phyloP scores from a whole-genome alignment of 2,329 filamentous ascomycete species.

The Aspergillus luchuensis region DNA sequence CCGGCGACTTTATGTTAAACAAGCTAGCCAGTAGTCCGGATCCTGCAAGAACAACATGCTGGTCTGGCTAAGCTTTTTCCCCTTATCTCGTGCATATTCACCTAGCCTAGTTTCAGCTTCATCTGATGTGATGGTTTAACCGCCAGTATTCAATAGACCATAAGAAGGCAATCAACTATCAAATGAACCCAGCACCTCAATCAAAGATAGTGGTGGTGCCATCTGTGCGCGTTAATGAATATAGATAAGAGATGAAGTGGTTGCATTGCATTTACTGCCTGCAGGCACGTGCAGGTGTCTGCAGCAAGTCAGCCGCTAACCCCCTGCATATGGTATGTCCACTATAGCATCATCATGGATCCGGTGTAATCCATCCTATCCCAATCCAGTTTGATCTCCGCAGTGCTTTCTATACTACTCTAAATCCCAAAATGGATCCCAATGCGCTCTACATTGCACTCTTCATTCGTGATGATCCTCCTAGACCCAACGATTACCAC shows the following conservation, averaged over 20 bases:
- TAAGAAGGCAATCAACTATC: no score
- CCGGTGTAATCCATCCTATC: not conserved
- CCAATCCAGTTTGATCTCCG: not conserved
- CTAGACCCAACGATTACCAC: constrained; percentile 30
- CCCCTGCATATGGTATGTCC: not conserved
- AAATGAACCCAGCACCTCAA: not conserved
- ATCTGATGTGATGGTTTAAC: no score
- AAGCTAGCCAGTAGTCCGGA: not conserved
- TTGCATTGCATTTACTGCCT: not conserved
- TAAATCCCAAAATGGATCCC: not conserved
- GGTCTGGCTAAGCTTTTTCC: no score
- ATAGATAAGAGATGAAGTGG: not conserved
- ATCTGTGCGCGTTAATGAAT: not conserved
- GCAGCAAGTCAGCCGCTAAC: not conserved
- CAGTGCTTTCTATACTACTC: no score
- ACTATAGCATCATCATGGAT: not conserved
- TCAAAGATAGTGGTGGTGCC: not conserved
- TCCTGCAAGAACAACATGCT: no score
- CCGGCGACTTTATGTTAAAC: not conserved
- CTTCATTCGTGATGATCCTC: constrained; percentile 28
- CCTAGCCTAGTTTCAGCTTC: no score
- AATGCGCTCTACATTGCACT: constrained; percentile 30
- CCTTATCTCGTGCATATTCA: no score
- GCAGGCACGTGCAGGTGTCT: not conserved
- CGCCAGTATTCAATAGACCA: no score